phyloP scores from a whole-genome alignment of 2,329 filamentous ascomycete species.

The Amylocarpus encephaloides region DNA sequence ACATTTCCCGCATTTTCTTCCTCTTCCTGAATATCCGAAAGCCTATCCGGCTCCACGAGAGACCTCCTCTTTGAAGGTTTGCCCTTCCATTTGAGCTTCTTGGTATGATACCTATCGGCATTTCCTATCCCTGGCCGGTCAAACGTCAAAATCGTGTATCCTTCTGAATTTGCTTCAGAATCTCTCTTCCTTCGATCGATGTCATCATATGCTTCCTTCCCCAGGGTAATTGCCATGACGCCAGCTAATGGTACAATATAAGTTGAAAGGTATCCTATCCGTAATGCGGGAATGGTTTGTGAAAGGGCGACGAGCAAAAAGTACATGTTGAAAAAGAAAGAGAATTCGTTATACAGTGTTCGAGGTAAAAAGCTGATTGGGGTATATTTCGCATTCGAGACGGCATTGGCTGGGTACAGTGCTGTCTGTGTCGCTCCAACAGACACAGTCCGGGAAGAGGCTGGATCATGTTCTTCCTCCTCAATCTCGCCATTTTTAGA shows the following conservation, averaged over 20 bases:
- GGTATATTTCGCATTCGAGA: conserved; percentile 98
- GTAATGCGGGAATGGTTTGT: conserved; percentile 80
- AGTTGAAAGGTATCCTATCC: conserved; percentile 90
- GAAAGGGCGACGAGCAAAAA: conserved; percentile 93
- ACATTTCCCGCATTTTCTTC: conserved; percentile 47
- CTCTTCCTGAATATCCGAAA: conserved; percentile 66
- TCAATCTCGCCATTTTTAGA: conserved; percentile 35
- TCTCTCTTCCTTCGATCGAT: conserved; percentile 80
- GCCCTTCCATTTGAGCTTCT: conserved; percentile 42
- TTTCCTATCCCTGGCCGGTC: conserved; percentile 43
- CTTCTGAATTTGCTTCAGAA: conserved; percentile 89
- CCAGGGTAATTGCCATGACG: conserved; percentile 84
- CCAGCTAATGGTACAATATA: conserved; percentile 91
- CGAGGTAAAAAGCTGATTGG: conserved; percentile 88
- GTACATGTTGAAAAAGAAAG: conserved; percentile 99
- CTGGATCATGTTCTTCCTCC: conserved; percentile 55
- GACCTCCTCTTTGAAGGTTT: conserved; percentile 33
- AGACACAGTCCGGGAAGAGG: conserved; percentile 65
- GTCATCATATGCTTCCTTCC: conserved; percentile 94
- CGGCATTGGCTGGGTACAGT: conserved; percentile 80
- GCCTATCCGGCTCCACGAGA: conserved; percentile 36
- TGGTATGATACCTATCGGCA: conserved; percentile 32
- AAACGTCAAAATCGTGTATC: conserved; percentile 73
- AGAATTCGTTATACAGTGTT: conserved; percentile 97
- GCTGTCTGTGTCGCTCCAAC: conserved; percentile 69